A percentile compares a stretch with the other conserved stretches of the same genome.
Conservation (phyloP, 495 filamentous ascomycete species). For the Tuber indicum region DNA sequence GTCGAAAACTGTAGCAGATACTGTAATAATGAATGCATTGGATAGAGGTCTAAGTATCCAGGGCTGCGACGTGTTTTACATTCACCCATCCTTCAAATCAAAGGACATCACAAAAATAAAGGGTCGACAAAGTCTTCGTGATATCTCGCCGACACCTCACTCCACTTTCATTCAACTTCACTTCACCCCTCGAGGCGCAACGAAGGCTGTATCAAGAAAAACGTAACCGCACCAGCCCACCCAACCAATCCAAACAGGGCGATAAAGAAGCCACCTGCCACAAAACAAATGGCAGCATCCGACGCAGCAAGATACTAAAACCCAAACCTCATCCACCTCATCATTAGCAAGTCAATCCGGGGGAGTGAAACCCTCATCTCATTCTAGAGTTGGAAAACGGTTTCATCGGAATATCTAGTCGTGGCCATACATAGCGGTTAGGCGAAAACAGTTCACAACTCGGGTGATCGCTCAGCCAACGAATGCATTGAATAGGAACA, state of each 20-base stretch:
- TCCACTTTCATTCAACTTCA: neutral
- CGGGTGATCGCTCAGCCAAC: neutral
- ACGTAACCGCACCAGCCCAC: neutral
- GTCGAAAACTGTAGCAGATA: neutral
- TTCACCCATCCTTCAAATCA: neutral
- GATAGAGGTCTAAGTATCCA: neutral
- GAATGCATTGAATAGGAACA: neutral
- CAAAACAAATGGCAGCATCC: neutral
- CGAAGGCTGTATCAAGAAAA: neutral
- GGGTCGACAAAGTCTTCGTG: neutral
- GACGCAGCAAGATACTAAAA: neutral
- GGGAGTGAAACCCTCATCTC: neutral
- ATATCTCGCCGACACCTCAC: neutral
- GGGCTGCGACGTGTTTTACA: neutral
- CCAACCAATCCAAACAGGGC: neutral
- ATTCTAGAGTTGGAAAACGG: neutral
- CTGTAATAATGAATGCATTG: neutral
- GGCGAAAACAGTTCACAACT: neutral
- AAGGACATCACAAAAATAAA: neutral
- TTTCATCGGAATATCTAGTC: slow-evolving; percentile 2
- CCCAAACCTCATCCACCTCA: slow-evolving; percentile 2
- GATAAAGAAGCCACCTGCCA: neutral
- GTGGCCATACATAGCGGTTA: neutral
- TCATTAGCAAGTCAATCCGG: neutral
- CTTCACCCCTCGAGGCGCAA: neutral